A percentile compares a stretch with the other conserved stretches of the same genome.
These are phyloP conservation scores for Paecilomyces fulvus DNA, from an alignment of 2,329 filamentous ascomycete genomes.

Conservation along the genomic window DNA sequence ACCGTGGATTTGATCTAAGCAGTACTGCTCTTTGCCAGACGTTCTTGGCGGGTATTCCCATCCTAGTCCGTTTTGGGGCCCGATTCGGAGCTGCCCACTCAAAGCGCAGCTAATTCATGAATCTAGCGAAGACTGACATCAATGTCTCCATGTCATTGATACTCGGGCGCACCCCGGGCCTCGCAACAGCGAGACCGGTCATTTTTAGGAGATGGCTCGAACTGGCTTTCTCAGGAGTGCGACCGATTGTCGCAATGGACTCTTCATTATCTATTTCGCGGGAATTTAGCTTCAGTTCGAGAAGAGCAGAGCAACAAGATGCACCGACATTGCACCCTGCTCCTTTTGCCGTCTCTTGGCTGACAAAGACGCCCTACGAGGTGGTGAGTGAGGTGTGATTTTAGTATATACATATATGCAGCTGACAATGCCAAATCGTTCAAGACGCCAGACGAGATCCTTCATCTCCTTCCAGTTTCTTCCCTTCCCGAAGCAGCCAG, in stretches of 20 bases:
- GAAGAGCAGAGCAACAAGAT: background rate
- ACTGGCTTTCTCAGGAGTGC: conserved; percentile 3
- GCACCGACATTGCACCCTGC: background rate
- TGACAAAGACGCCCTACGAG: conserved; percentile 20
- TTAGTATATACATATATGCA: background rate
- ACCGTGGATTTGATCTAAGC: too few relatives aligned
- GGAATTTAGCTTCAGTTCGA: background rate
- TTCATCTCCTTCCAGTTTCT: conserved; percentile 16
- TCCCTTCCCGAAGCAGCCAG: conserved; percentile 8
- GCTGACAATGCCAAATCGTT: conserved; percentile 4
- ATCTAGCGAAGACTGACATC: background rate
- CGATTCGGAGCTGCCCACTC: background rate
- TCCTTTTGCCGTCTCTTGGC: conserved; percentile 24
- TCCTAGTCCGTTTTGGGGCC: background rate
- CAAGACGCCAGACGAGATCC: conserved; percentile 22
- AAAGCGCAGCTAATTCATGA: background rate
- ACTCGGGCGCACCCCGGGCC: conserved; percentile 10
- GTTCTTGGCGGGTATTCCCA: background rate
- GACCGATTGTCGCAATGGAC: background rate
- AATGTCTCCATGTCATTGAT: conserved; percentile 16
- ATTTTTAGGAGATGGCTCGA: conserved; percentile 3
- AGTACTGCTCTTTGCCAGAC: too few relatives aligned
- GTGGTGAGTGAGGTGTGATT: conserved; percentile 14
- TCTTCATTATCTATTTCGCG: background rate
- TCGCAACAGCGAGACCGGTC: conserved; percentile 12